phyloP scores from a whole-genome alignment of 768 basidiomycete species.

The Epithele typhae region DNA sequence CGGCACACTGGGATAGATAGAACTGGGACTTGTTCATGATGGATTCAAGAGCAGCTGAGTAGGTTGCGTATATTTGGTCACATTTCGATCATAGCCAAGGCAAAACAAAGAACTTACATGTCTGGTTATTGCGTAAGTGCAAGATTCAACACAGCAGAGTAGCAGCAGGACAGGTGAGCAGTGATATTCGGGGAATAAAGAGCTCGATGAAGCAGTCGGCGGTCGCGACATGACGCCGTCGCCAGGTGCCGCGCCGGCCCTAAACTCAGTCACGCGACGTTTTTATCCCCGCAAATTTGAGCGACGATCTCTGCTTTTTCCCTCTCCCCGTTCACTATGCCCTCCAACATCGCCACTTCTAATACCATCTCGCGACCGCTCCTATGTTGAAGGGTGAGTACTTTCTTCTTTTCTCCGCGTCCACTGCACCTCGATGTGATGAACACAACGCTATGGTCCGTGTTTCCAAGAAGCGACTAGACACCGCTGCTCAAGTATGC shows the following conservation, averaged over 20 bases:
- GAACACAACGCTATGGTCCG: constrained; percentile 86
- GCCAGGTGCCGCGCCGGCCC: too few relatives aligned
- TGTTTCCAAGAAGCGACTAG: constrained; percentile 95
- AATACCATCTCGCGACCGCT: constrained; percentile 84
- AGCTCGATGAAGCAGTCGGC: too few relatives aligned
- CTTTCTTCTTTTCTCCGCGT: constrained; percentile 3
- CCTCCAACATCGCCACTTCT: constrained; percentile 66
- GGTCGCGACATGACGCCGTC: too few relatives aligned
- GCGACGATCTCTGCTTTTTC: constrained; percentile 16
- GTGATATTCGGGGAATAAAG: too few relatives aligned
- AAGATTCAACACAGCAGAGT: too few relatives aligned
- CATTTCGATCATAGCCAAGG: too few relatives aligned
- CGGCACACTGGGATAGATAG: constrained; percentile 46
- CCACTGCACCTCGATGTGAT: constrained; percentile 40
- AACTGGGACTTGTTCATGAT: constrained; percentile 46
- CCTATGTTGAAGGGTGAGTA: constrained; percentile 89
- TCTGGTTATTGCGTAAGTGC: too few relatives aligned
- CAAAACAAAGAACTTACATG: too few relatives aligned
- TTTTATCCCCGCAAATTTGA: constrained; percentile 2
- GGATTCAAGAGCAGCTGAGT: too few relatives aligned
- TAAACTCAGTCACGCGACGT: constrained; percentile 11
- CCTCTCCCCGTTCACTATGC: constrained; percentile 41
- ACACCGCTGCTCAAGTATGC: constrained; percentile 80
- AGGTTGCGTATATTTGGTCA: too few relatives aligned
- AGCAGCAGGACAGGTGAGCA: too few relatives aligned